Evolutionary conservation across 106 monocot genomes (phyloP).

Genomic region (Vanilla planifolia): DNA sequence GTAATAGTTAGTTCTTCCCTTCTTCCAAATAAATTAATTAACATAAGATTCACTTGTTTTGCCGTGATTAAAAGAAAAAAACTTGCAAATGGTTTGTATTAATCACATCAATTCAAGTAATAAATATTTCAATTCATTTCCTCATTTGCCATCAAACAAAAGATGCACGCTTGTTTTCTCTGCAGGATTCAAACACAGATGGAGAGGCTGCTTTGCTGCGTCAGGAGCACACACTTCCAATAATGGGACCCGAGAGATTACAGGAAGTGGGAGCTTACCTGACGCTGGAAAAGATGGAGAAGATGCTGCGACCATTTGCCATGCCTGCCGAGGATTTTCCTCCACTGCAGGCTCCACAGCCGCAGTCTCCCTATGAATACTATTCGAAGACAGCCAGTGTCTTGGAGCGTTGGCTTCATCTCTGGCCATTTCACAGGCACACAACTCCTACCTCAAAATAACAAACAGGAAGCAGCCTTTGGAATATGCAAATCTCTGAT

Average conservation of each 20-base stretch:
- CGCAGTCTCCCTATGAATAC: constrained; percentile 60
- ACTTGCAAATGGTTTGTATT: no score
- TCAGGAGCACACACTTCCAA: constrained; percentile 93
- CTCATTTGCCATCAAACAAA: no score
- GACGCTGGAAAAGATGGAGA: constrained; percentile 80
- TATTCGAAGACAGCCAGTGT: constrained; percentile 58
- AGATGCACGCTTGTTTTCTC: no score
- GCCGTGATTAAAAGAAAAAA: no score
- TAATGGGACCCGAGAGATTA: constrained; percentile 92
- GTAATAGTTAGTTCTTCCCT: no score
- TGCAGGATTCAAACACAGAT: constrained; percentile 30
- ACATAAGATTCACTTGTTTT: no score
- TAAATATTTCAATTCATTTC: no score
- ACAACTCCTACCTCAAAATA: constrained; percentile 10
- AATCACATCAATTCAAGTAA: no score
- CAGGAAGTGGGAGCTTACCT: constrained; percentile 68
- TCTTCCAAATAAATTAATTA: no score
- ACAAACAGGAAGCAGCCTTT: no score
- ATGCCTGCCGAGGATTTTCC: constrained; percentile 99
- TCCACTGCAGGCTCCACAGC: constrained; percentile 49
- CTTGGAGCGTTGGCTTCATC: constrained; percentile 67
- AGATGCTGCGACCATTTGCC: constrained; percentile 82
- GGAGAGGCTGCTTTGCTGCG: constrained; percentile 47
- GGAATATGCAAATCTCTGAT: no score
- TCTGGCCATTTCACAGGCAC: constrained; percentile 83